These are phyloP conservation scores for Quercus ilex DNA, from an alignment of 306 rosid genomes.

Conservation along the genomic window DNA sequence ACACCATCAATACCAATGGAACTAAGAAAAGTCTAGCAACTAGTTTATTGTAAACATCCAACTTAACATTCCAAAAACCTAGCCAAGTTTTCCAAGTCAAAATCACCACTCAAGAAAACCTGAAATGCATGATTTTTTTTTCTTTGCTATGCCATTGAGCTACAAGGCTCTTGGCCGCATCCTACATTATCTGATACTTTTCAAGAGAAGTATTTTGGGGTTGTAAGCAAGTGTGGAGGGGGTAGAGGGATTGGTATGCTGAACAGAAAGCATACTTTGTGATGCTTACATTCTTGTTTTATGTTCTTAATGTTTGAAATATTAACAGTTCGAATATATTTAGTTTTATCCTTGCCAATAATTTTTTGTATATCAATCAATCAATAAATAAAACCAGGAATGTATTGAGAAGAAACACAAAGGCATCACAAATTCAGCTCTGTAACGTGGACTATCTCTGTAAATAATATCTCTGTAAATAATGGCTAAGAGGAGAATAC, in stretches of 20 bases:
- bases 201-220: neutral
- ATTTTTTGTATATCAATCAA: neutral
- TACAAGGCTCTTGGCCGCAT: too few species aligned
- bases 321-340: neutral
- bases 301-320: neutral
- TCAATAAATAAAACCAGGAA: neutral
- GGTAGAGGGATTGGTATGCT: neutral
- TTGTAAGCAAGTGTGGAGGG: neutral
- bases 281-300: neutral
- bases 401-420: neutral
- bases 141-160: neutral
- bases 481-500: neutral
- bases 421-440: constrained; percentile 3
- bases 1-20: neutral
- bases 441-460: neutral
- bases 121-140: neutral
- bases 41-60: neutral
- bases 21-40: neutral
- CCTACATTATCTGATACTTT: neutral
- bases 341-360: neutral
- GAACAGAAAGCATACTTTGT: neutral
- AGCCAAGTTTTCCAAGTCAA: neutral
- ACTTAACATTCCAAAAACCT: neutral
- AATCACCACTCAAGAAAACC: neutral
- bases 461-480: neutral